Conservation (phyloP, 768 basidiomycete species). For the Lentinula edodes region DNA sequence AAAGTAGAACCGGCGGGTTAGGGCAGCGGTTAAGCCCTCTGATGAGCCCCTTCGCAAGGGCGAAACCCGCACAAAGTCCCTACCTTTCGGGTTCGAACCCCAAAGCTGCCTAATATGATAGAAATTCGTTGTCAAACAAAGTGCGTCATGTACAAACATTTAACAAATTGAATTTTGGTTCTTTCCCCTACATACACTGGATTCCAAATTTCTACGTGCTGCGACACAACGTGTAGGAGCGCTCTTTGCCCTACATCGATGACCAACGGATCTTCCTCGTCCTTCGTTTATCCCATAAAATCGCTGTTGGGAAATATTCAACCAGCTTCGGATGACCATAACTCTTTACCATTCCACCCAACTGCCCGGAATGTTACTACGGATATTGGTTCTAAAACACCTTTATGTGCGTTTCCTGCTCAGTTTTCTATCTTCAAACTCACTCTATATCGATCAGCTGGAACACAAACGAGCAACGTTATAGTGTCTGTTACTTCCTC, state of each 20-base stretch:
- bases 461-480: background rate
- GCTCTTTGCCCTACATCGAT: no score
- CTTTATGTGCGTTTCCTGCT: background rate
- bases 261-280: constrained; percentile 8
- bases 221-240: no score
- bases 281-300: constrained; percentile 35
- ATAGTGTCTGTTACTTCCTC: background rate
- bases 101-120: no score
- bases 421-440: background rate
- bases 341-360: background rate
- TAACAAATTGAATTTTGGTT: background rate
- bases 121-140: background rate
- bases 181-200: background rate
- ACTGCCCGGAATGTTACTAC: background rate
- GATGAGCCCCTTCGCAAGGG: no score
- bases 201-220: background rate
- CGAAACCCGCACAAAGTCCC: no score
- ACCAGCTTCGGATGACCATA: constrained; percentile 15
- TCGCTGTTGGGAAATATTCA: constrained; percentile 34
- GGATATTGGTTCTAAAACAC: background rate
- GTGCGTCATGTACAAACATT: background rate
- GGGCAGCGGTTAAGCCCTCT: no score
- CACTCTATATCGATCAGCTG: background rate
- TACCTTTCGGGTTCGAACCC: no score
- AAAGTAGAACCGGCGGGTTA: no score